Evolutionary conservation across 768 basidiomycete genomes (phyloP), one percentile per base, ranked within the genome.

Genomic region (Favolaschia claudopus): DNA sequence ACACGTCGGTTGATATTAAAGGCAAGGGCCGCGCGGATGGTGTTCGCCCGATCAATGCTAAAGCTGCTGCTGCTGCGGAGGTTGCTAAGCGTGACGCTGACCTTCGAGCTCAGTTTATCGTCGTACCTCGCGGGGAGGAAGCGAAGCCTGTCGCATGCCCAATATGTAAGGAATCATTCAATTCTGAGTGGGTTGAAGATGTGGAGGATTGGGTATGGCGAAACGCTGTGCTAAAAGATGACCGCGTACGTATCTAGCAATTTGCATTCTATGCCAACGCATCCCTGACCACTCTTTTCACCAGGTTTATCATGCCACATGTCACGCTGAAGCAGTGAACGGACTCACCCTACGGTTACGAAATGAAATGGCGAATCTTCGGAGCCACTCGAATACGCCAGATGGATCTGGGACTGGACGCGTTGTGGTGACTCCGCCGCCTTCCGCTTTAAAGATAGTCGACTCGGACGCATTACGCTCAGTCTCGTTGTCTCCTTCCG

Each of bases 201-300:
- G 95, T 96, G 60, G 96, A 98, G 77, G 96, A 97, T 60, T 99
- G 96, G 96, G 91, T 97, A 13, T 99, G 95, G 95, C 86, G 84
- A 70, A 96, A 99, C 69, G 94, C 96, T 0, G 81, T 93, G 19
- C 85, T 82, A 73, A 88, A 89, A 60, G 93, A 96, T 63, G 91
- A 91, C 55, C 85, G 85, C 79, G 95, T 95, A 72, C 52, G 88
- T 76, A n/a, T 24, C 37, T 47, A 58, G 27, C 20, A 17, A 50
- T 20, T 32, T 24, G 5, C 12, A 34, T 22, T 34, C 15, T 27
- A 1, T 55, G 10, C 34, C 58, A 5, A 20, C n/a, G 5, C n/a
- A 51, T 25, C 4, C 22, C 48, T 17, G 24, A 46, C 47, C 49
- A 33, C 20, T 62, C n/a, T 37, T 44, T 22, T 37, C 20, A 5